Base-by-base conservation (phyloP, 2,329 filamentous ascomycete genomes). In the Phoma sp. region DNA sequence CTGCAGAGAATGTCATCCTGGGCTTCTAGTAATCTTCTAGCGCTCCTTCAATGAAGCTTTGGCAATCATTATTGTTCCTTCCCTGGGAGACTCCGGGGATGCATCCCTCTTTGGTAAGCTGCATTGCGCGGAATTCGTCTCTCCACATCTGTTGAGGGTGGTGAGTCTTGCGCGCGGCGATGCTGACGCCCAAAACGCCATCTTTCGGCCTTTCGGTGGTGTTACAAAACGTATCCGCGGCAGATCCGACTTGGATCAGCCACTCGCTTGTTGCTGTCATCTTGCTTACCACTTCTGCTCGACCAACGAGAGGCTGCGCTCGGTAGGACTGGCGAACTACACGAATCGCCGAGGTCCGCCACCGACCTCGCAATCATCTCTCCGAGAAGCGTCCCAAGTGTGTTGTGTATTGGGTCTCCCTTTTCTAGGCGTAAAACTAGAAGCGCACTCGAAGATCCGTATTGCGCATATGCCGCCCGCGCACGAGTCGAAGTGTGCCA, bases 11-110 rank as follows among this genome's bases (percentile, higher is more conserved):
- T 49, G 43, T 47, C 42, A 51, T 46, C 33, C 42, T 29, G 42
- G 37, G 37, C 47, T 65, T 66, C 58, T 60, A 62, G 63, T 52
- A 58, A 40, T 46, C 45, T 61, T 67, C 61, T 66, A 67, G 65
- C 59, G 65, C 56, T 40, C 39, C 40, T 48, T 18, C 33, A 48
- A 36, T 45, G 34, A 37, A 54, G 30, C 17, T 34, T 25, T 23
- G 39, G 34, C 34, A 45, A 14, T 21, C 40, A 30, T 18, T 23
- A 25, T 42, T 14, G 9, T n/a, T n/a, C 20, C 17, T 30, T 36
- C 23, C 11, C 23, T 45, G 15, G 36, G 18, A 38, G 33, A 49
- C 34, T 40, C 46, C 38, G 45, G 51, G 45, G 17, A n/a, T 54
- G 46, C 17, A 33, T 20, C 51, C 34, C 11, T 34, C 25, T 45